Evolutionary conservation across 1,139 yeast genomes (phyloP), one percentile per base, ranked within the genome.

Genomic region (Lodderomyces oxycetoniae): DNA sequence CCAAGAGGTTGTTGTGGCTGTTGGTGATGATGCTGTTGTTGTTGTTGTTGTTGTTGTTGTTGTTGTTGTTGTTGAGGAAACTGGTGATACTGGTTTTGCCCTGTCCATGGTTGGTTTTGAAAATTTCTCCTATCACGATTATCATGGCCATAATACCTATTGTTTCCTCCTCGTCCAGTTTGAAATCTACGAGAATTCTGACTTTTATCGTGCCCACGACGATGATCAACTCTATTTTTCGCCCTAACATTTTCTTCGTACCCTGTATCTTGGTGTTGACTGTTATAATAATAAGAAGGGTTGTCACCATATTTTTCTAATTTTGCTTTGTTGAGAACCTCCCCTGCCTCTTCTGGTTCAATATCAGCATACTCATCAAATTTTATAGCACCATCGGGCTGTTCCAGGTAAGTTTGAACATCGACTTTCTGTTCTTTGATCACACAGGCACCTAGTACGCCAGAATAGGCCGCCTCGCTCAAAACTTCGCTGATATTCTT

Each of bases 361-460:
- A 86, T 68, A 36, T 74, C 74, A 4, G 83, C 71, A 50, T 87
- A 88, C 50, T 88, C 95, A 49, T 86, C 95, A 53, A 83, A 88
- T 45, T 79, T 77, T 21, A 88, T 76, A 1, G 77, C 77, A n/a
- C 87, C 88, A 44, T 77, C 81, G 0, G 76, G 61, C 1, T 81
- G 71, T 24, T 68, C 70, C 50, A 84, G 85, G 53, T 83, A 88
- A 1, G 84, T 73, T 51, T 83, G 93, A 13, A 85, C 62, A 49
- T 84, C 87, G 12, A 87, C 71, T 37, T 65, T 69, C 32, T 68
- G 63, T 35, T 69, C 71, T 43, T 77, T 75, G n/a, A 87, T 67
- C 6, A 83, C 65, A 33, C 87, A 74, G 1, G 83, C 83, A 13
- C 86, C 89, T 48, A 76, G 53, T 3, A 77, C 84, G 7, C 95